Conservation (phyloP, 352 stramenopile species). For the Phytopythium helicoides region DNA sequence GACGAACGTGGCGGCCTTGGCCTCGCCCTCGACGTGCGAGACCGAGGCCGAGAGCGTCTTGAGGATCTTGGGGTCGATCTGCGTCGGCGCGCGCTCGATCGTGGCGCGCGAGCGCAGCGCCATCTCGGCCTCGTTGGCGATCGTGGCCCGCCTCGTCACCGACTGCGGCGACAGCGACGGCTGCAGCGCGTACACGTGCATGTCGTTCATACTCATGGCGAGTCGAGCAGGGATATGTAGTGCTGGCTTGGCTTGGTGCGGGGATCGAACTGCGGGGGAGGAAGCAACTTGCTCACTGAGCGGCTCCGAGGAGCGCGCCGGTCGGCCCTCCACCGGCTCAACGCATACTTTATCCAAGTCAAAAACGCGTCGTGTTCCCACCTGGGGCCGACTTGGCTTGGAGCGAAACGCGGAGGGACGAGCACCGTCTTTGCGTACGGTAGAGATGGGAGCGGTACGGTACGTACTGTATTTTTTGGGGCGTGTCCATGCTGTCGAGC, state of each 20-base stretch:
- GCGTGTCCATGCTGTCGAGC: background rate
- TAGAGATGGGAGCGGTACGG: too few relatives aligned
- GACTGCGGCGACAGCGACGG: constrained; percentile 41
- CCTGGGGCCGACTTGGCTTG: too few relatives aligned
- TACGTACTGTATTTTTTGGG: too few relatives aligned
- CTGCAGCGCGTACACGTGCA: constrained; percentile 34
- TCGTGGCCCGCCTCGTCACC: constrained; percentile 31
- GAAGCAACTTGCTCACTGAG: constrained; percentile 11
- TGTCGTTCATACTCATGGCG: constrained; percentile 16
- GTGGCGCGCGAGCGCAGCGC: constrained; percentile 19
- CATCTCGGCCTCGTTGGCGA: constrained; percentile 35
- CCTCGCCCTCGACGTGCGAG: constrained; percentile 59
- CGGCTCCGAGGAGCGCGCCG: background rate
- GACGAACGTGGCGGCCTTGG: constrained; percentile 76
- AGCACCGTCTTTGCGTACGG: too few relatives aligned
- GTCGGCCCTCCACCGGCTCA: too few relatives aligned
- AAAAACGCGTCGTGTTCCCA: too few relatives aligned
- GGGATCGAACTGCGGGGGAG: background rate
- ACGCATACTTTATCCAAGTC: constrained; percentile 2
- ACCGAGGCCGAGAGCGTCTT: constrained; percentile 78
- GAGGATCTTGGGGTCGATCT: constrained; percentile 76
- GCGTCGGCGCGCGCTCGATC: constrained; percentile 43
- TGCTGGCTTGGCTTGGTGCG: background rate
- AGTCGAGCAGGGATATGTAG: background rate
- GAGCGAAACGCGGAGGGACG: too few relatives aligned